Percentiles rank a stretch among this genome's conserved stretches.
These are phyloP conservation scores for Trypanosomatidae sp. DNA, from an alignment of 208 protist genomes.

Conservation along the genomic window DNA sequence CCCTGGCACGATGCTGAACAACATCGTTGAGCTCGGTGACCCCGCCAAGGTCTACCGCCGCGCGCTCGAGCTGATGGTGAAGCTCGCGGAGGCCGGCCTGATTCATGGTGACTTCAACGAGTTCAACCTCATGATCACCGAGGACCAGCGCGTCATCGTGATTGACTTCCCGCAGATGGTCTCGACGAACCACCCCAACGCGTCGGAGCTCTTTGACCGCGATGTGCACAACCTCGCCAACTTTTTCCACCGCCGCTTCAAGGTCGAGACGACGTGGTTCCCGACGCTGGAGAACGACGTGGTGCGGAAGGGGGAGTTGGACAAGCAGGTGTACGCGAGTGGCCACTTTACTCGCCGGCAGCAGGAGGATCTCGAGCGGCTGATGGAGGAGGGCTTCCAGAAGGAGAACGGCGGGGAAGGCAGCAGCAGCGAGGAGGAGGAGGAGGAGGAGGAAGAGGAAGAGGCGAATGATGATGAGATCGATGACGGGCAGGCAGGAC, in stretches of 20 bases:
- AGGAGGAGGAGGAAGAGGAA: conserved; percentile 5
- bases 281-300: conserved; percentile 81
- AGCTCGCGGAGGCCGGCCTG: conserved; percentile 94
- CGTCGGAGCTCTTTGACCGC: conserved; percentile 95
- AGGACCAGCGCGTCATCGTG: conserved; percentile 92
- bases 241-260: conserved; percentile 95
- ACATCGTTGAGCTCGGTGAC: conserved; percentile 91
- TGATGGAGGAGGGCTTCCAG: conserved; percentile 57
- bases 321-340: conserved; percentile 81
- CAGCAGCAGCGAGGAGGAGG: not conserved
- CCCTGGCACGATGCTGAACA: conserved; percentile 92
- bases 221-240: conserved; percentile 97
- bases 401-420: conserved; percentile 2
- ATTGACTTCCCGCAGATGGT: conserved; percentile 99
- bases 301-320: conserved; percentile 65
- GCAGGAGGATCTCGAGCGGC: conserved; percentile 68
- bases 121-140: conserved; percentile 98
- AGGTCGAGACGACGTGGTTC: conserved; percentile 63
- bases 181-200: conserved; percentile 96
- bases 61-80: conserved; percentile 93
- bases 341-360: conserved; percentile 72
- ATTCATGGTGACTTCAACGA: conserved; percentile 99
- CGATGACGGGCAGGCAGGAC: conserved; percentile 26
- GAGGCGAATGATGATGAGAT: conserved; percentile 3
- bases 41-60: conserved; percentile 88